Evolutionary conservation across 1,139 yeast species (phyloP).

Genomic region (Hansenula sp.): DNA sequence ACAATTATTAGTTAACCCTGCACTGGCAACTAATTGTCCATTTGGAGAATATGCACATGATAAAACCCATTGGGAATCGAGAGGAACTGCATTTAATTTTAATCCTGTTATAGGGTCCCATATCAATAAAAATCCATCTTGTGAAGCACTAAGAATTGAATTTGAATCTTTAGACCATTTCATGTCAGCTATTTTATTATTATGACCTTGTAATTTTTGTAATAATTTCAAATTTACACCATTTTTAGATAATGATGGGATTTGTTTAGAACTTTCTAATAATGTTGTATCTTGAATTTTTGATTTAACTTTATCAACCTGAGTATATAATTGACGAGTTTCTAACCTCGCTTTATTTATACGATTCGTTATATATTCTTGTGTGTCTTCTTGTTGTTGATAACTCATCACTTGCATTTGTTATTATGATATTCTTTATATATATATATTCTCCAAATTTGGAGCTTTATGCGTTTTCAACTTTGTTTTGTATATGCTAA

Average conservation of each 20-base stretch:
- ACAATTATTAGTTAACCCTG: constrained; percentile 78
- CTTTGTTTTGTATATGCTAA: too few relatives aligned
- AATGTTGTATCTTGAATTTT: constrained; percentile 45
- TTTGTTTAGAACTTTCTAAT: constrained; percentile 32
- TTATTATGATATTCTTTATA: neutral
- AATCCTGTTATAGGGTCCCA: constrained; percentile 81
- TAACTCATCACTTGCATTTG: constrained; percentile 6
- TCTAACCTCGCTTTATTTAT: constrained; percentile 37
- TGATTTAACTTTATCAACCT: constrained; percentile 41
- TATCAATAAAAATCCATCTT: constrained; percentile 79
- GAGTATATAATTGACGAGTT: constrained; percentile 43
- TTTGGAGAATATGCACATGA: constrained; percentile 72
- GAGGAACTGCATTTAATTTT: constrained; percentile 65
- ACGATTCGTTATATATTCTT: constrained; percentile 11
- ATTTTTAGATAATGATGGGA: constrained; percentile 23
- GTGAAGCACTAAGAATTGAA: constrained; percentile 68
- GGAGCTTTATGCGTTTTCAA: too few relatives aligned
- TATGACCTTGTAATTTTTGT: constrained; percentile 63
- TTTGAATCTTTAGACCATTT: constrained; percentile 65
- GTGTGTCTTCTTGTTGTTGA: constrained; percentile 4
- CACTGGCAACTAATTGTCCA: constrained; percentile 66
- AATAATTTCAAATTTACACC: constrained; percentile 30
- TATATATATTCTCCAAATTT: too few relatives aligned
- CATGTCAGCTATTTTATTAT: constrained; percentile 65
- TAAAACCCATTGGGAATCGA: constrained; percentile 77